Percentiles rank a stretch among this genome's conserved stretches.
Conservation (phyloP, 805 yeast species). For the Metschnikowia baotianmanensis region DNA sequence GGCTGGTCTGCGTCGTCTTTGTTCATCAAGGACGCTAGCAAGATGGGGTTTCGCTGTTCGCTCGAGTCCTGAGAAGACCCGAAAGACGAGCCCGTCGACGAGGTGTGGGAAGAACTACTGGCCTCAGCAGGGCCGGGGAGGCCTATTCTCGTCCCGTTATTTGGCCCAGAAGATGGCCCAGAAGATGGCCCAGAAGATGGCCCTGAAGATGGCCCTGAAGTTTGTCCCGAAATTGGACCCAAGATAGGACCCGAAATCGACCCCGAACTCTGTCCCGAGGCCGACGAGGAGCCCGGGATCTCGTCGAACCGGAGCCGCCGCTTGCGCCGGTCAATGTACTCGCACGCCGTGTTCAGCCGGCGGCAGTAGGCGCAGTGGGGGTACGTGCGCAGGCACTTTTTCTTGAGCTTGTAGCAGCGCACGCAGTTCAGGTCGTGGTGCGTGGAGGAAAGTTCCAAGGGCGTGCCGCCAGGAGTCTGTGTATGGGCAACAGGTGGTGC, state of each 20-base stretch:
- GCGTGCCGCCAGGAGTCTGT: conserved; percentile 6
- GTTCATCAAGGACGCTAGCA: conserved; percentile 15
- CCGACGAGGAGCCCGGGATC: too few species aligned
- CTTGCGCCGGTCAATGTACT: conserved; percentile 33
- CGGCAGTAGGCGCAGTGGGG: conserved; percentile 39
- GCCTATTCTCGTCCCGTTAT: too few species aligned
- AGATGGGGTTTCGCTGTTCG: conserved; percentile 3
- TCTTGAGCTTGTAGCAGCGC: conserved; percentile 41
- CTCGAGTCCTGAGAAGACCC: conserved; percentile 1
- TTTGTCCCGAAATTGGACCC: too few species aligned
- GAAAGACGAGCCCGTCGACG: background rate
- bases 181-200: too few species aligned
- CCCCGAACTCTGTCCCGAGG: too few species aligned
- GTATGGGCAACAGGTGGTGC: conserved; percentile 2
- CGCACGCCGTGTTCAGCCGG: conserved; percentile 36
- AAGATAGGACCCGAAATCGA: too few species aligned
- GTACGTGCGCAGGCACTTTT: conserved; percentile 38
- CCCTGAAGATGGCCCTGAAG: too few species aligned
- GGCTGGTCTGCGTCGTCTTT: conserved; percentile 11
- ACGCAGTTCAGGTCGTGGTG: conserved; percentile 39
- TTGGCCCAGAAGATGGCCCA: too few species aligned
- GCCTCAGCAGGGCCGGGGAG: too few species aligned
- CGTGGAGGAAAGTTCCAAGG: conserved; percentile 17
- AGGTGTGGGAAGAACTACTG: too few species aligned
- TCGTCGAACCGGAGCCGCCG: conserved; percentile 21